These are phyloP conservation scores for Allomyces arbusculus DNA, from an alignment of 192 early-diverging fungal species.

Conservation along the genomic window DNA sequence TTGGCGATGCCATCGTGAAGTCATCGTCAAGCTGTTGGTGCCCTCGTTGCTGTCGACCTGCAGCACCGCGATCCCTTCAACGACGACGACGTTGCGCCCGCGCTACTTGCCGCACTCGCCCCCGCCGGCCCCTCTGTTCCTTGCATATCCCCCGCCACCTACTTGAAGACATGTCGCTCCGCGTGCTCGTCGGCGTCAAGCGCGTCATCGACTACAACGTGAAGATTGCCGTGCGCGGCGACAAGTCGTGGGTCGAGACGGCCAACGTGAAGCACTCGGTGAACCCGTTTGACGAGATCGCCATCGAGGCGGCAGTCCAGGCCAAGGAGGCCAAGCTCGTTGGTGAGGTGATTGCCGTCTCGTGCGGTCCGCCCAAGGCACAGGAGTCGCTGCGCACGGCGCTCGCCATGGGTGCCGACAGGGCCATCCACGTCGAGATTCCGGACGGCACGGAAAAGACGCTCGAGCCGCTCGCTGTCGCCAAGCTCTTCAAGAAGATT, in stretches of 20 bases:
- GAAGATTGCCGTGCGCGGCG: slow-evolving; percentile 86
- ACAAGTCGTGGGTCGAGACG: slow-evolving; percentile 73
- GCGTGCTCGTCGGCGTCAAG: slow-evolving; percentile 84
- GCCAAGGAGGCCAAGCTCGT: slow-evolving; percentile 24
- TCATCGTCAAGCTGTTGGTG: too few relatives aligned
- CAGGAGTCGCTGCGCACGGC: slow-evolving; percentile 88
- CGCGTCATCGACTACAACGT: slow-evolving; percentile 95
- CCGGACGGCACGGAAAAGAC: slow-evolving; percentile 35
- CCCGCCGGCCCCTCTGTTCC: neutral
- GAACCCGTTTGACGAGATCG: slow-evolving; percentile 99
- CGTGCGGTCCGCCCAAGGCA: slow-evolving; percentile 69
- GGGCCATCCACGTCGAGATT: slow-evolving; percentile 78
- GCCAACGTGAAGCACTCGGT: slow-evolving; percentile 89
- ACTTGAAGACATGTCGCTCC: slow-evolving; percentile 21
- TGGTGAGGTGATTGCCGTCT: slow-evolving; percentile 70
- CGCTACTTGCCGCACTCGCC: too few relatives aligned
- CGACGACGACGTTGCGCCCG: slow-evolving; percentile 20
- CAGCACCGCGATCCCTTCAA: slow-evolving; percentile 29
- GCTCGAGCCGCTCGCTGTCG: slow-evolving; percentile 73
- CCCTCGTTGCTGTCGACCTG: too few relatives aligned
- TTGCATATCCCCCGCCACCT: neutral
- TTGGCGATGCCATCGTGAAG: too few relatives aligned
- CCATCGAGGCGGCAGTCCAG: slow-evolving; percentile 85
- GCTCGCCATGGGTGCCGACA: slow-evolving; percentile 94
- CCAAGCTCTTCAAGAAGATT: slow-evolving; percentile 79